phyloP scores from a whole-genome alignment of 495 filamentous ascomycete species.

The Aspergillus campestris region DNA sequence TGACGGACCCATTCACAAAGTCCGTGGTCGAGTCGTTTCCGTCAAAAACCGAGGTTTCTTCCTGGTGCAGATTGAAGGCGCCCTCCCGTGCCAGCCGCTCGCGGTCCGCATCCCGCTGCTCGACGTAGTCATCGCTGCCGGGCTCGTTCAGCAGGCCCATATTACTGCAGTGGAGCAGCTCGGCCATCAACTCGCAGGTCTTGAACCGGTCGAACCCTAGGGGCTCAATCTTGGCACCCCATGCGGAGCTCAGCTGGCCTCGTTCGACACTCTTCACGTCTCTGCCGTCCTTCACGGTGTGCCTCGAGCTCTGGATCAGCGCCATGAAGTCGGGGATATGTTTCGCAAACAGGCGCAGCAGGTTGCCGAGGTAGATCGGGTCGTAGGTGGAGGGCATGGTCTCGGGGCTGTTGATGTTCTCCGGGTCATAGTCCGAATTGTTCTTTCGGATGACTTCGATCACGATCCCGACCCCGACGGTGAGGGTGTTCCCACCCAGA shows the following conservation, averaged over 20 bases:
- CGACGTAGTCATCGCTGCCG: slow-evolving; percentile 83
- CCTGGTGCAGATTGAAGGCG: slow-evolving; percentile 26
- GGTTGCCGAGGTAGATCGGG: slow-evolving; percentile 89
- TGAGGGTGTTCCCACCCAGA: slow-evolving; percentile 84
- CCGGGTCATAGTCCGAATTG: slow-evolving; percentile 97
- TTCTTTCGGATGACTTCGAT: slow-evolving; percentile 99
- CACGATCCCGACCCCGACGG: slow-evolving; percentile 93
- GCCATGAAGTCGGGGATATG: slow-evolving; percentile 95
- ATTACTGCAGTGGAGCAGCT: slow-evolving; percentile 95
- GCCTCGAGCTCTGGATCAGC: slow-evolving; percentile 61
- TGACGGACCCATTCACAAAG: slow-evolving; percentile 29
- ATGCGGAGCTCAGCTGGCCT: slow-evolving; percentile 70
- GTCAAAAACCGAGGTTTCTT: slow-evolving; percentile 35
- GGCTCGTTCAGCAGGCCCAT: slow-evolving; percentile 94
- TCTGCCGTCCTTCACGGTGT: slow-evolving; percentile 51
- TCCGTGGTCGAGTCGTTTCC: slow-evolving; percentile 43
- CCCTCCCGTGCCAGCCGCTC: slow-evolving; percentile 69
- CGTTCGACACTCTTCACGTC: slow-evolving; percentile 50
- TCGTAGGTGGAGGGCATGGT: slow-evolving; percentile 74
- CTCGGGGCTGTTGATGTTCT: slow-evolving; percentile 69
- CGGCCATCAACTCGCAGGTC: slow-evolving; percentile 98
- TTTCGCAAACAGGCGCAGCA: slow-evolving; percentile 84
- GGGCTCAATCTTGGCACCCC: slow-evolving; percentile 85
- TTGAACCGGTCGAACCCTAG: slow-evolving; percentile 98
- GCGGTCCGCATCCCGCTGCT: slow-evolving; percentile 70